These are phyloP conservation scores for Verbena officinalis DNA, from an alignment of 257 asterid genomes.

Conservation along the genomic window DNA sequence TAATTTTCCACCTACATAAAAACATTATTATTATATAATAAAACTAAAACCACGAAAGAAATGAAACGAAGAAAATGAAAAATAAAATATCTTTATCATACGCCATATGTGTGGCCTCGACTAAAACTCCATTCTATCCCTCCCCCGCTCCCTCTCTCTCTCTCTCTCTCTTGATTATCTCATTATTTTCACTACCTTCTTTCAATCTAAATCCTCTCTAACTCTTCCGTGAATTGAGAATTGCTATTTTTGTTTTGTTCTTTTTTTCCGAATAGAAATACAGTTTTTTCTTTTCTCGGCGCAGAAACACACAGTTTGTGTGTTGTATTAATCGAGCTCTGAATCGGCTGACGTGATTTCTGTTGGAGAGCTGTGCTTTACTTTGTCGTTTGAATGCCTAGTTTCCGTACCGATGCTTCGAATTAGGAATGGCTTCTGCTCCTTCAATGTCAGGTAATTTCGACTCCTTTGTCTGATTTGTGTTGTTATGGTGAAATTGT, in stretches of 20 bases:
- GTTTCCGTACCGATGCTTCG: conserved; percentile 64
- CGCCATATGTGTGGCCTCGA: conserved; percentile 58
- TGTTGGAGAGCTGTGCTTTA: conserved; percentile 30
- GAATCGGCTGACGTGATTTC: conserved; percentile 29
- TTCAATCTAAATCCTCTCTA: conserved; percentile 47
- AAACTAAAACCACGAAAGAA: conserved; percentile 15
- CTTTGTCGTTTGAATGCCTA: conserved; percentile 39
- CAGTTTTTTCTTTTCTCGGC: conserved; percentile 1
- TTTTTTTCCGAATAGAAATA: conserved; percentile 7
- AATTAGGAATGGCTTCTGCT: conserved; percentile 65
- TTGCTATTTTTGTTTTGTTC: conserved; percentile 6
- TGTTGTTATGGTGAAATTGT: conserved; percentile 22
- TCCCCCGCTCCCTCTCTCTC: neutral
- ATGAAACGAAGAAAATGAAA: neutral
- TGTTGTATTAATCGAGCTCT: conserved; percentile 30
- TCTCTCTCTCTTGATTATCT: conserved; percentile 46
- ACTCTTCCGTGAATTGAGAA: conserved; percentile 21
- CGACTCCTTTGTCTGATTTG: conserved; percentile 16
- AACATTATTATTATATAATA: neutral
- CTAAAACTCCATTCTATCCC: conserved; percentile 50
- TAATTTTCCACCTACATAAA: conserved; percentile 17
- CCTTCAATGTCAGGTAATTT: conserved; percentile 75
- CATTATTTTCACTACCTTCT: conserved; percentile 31
- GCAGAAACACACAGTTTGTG: conserved; percentile 23
- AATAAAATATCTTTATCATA: conserved; percentile 38